Evolutionary conservation across 768 basidiomycete species (phyloP), one percentile per base, ranked within the genome.

Genomic region (Suillus discolor): DNA sequence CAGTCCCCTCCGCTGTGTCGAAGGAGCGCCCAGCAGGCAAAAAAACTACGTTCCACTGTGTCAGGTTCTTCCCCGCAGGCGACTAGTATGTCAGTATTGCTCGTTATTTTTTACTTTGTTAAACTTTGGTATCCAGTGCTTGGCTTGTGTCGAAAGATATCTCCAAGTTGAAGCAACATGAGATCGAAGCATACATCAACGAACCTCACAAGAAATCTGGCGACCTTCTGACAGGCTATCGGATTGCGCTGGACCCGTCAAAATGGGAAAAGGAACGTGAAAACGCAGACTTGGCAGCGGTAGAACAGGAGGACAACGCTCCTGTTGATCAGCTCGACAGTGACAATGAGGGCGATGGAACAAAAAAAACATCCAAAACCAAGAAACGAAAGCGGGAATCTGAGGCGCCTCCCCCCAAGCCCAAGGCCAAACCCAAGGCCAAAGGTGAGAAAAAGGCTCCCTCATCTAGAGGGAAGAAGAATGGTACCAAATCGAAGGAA

Each of bases 51-150:
- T 90, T 88, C 69, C 90, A 92, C 78, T 88, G 87, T 68, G 84
- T 89, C 39, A 83, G 90, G 69, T 99, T 96, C 85, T 99, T 97
- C 85, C 96, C 97, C 6, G 86, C 85, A 36, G 96, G 93, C 61
- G 97, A 98, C 79, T 93, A 89, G 97, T 99, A 72, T 77, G 97
- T 89, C 41, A 42, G 18, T 31, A 42, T 25, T 51, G 53, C 62
- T 61, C 70, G 64, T 62, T 51, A 57, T 38, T 62, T 55, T 41
- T 51, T 65, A 66, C 47, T 69, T 68, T 57, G 67, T 47, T 1
- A 49, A 47, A 70, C 65, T 38, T 63, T 66, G 69, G 34, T 23
- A 9, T 69, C 51, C 34, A 98, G 96, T 79, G 85, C 93, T 23
- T 98, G 96, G 96, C 82, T 93, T 49, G 81, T 87, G 39, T 74